Base-by-base conservation (phyloP, 2,329 filamentous ascomycete genomes). In the Dactylellina leptospora region DNA sequence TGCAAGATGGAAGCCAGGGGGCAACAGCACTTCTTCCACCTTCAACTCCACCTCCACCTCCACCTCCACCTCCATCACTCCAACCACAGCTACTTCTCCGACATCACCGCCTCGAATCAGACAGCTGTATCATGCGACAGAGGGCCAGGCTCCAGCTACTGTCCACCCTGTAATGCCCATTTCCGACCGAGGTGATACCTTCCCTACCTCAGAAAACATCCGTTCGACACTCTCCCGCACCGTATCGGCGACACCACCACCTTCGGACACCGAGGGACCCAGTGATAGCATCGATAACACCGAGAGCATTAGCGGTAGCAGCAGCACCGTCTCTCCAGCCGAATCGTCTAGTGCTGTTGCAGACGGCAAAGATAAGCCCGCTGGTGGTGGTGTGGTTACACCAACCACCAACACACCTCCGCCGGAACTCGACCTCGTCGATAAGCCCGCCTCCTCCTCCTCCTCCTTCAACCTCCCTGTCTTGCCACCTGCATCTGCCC, bases 311-410 rank as follows among this genome's bases (percentile, higher is more conserved):
- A n/a, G n/a, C n/a, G n/a, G n/a, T n/a, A n/a, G n/a, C n/a, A n/a
- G n/a, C n/a, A n/a, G n/a, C 16, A 18, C 20, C 18, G 16, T 51
- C 27, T n/a, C 55, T 42, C 20, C 22, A 10, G 33, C 58, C 33
- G 33, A 28, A 28, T 33, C 58, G n/a, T 18, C 47, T 53, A 22
- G 27, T 22, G 18, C 48, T 25, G 3, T n/a, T 42, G 27, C 48
- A 30, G 68, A 58, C 59, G 47, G 47, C 38, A 64, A 27, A 59
- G 59, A 60, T 59, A 63, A 59, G 30, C 23, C 36, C 9, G 28
- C 68, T 10, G 20, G 68, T 72, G 28, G 59, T 10, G 20, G 68
- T 72, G 68, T 64, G 68, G 68, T 72, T 72, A 72, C 68, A 72
- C 60, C 20, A 48, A 51, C 42, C 42, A n/a, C 48, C 58, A 72